Percentiles rank a stretch among this genome's conserved stretches.
phyloP scores from a whole-genome alignment of 2,329 filamentous ascomycete species.

The Botrytis porri region DNA sequence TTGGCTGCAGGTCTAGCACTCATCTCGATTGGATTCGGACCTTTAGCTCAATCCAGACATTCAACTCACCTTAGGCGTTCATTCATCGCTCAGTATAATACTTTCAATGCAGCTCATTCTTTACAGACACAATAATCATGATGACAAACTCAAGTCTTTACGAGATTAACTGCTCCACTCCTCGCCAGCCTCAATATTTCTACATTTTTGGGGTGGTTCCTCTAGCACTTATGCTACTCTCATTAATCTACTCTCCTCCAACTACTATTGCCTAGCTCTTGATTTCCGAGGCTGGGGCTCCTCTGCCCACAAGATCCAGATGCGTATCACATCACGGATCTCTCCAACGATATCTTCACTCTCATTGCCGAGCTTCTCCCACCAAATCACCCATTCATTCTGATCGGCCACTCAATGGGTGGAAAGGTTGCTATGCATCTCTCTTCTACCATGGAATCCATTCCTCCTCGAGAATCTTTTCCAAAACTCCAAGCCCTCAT shows the following conservation, averaged over 20 bases:
- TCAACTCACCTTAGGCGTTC: not conserved
- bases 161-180: constrained; percentile 1
- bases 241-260: constrained; percentile 22
- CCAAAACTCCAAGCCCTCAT: constrained; percentile 29
- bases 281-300: constrained; percentile 42
- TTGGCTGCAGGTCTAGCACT: not conserved
- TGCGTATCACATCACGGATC: constrained; percentile 36
- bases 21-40: not conserved
- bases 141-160: constrained; percentile 1
- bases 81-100: not conserved
- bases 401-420: constrained; percentile 43
- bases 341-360: constrained; percentile 30
- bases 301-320: constrained; percentile 34
- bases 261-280: constrained; percentile 33
- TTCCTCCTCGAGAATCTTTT: not conserved
- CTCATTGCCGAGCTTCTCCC: constrained; percentile 28
- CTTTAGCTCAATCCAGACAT: not conserved
- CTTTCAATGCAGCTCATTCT: not conserved
- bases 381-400: constrained; percentile 31
- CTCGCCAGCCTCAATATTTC: constrained; percentile 34
- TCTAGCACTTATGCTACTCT: constrained; percentile 36
- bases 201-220: constrained; percentile 43
- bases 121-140: not conserved
- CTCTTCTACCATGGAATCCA: not conserved
- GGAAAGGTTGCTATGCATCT: constrained; percentile 38